phyloP scores from a whole-genome alignment of 768 basidiomycete genomes.

The Austroboletus eburneus region DNA sequence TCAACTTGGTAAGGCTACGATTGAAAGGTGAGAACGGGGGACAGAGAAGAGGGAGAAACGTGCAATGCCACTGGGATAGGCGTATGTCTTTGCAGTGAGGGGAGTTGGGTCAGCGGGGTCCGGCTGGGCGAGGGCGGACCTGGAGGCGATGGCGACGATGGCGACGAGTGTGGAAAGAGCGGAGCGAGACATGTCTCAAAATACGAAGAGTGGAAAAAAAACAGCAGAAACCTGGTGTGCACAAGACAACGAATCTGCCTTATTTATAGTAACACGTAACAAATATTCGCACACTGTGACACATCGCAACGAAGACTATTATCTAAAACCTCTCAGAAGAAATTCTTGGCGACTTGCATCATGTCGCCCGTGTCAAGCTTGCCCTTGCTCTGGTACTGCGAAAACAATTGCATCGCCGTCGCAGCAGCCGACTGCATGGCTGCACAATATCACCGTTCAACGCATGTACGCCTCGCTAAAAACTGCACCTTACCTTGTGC shows the following conservation, averaged over 20 bases:
- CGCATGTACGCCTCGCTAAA: neutral
- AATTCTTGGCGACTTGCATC: slow-evolving; percentile 23
- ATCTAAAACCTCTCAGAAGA: slow-evolving; percentile 14
- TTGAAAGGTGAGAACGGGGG: neutral
- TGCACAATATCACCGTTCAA: neutral
- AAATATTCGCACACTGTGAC: neutral
- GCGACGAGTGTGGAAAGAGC: slow-evolving; percentile 40
- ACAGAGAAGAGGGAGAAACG: slow-evolving; percentile 6
- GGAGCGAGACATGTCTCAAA: slow-evolving; percentile 44
- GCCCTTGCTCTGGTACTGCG: slow-evolving; percentile 22
- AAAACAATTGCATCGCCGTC: slow-evolving; percentile 27
- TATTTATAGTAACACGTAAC: slow-evolving; percentile 8
- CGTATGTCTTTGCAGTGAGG: slow-evolving; percentile 41
- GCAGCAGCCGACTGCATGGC: slow-evolving; percentile 32
- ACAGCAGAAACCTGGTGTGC: neutral
- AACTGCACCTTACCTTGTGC: slow-evolving; percentile 20
- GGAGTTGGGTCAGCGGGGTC: slow-evolving; percentile 46
- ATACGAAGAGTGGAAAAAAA: neutral
- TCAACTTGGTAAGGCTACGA: slow-evolving; percentile 52
- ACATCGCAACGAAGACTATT: neutral
- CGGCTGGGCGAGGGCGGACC: slow-evolving; percentile 27
- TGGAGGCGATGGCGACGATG: slow-evolving; percentile 28
- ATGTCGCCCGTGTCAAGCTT: slow-evolving; percentile 30
- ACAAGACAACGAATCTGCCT: neutral
- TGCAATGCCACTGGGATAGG: slow-evolving; percentile 42